A percentile compares a stretch with the other conserved stretches of the same genome.
phyloP scores from a whole-genome alignment of 306 rosid species.

The Canavalia gladiata region DNA sequence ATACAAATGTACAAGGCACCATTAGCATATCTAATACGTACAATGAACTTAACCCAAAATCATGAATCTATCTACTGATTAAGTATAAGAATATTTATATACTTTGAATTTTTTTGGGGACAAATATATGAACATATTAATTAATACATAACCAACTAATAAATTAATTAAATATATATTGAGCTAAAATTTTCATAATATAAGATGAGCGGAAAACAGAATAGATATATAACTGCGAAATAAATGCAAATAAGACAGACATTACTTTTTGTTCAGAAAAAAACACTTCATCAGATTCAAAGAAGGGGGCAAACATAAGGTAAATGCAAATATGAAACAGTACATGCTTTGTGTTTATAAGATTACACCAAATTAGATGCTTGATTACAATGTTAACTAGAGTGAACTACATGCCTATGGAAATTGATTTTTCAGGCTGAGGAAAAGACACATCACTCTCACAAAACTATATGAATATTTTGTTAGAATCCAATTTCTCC shows the following conservation, averaged over 20 bases:
- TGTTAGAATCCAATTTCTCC: neutral
- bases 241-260: neutral
- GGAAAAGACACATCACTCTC: neutral
- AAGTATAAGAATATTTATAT: neutral
- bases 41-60: neutral
- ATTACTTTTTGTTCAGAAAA: neutral
- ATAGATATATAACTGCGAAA: neutral
- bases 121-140: neutral
- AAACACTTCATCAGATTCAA: neutral
- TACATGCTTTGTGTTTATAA: neutral
- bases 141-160: neutral
- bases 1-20: neutral
- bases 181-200: neutral
- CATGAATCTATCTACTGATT: neutral
- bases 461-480: neutral
- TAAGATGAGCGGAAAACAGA: neutral
- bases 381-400: neutral
- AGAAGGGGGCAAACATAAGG: neutral
- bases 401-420: neutral
- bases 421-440: neutral
- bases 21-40: neutral
- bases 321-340: neutral
- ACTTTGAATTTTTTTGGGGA: neutral
- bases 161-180: neutral
- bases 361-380: conserved; percentile 3